phyloP scores from a whole-genome alignment of 257 asterid species.

The Gentiana macrophylla region DNA sequence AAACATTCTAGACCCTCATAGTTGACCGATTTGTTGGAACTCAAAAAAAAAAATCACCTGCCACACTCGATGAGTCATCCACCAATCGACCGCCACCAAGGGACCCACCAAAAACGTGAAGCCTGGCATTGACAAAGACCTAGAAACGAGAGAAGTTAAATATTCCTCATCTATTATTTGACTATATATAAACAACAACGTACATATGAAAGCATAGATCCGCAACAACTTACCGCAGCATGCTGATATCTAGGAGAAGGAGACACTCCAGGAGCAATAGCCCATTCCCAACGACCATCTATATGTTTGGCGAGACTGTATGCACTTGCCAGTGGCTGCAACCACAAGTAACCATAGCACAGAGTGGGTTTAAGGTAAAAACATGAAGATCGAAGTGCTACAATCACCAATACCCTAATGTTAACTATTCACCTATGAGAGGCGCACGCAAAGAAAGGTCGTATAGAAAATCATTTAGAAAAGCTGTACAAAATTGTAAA shows the following conservation, averaged over 20 bases:
- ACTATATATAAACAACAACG: background rate
- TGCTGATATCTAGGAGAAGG: constrained; percentile 99
- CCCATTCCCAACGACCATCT: constrained; percentile 99
- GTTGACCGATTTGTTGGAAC: background rate
- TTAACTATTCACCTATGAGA: too few species aligned
- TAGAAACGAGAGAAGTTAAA: constrained; percentile 17
- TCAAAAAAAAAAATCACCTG: constrained; percentile 40
- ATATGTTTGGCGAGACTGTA: constrained; percentile 98
- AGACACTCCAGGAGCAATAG: constrained; percentile 99
- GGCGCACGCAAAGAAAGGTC: too few species aligned
- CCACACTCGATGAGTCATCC: constrained; percentile 97
- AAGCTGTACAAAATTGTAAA: too few species aligned
- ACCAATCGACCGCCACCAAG: constrained; percentile 99
- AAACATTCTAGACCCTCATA: background rate
- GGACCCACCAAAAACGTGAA: constrained; percentile 99
- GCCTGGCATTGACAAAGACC: constrained; percentile 98
- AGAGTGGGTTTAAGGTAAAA: background rate
- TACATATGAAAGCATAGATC: background rate
- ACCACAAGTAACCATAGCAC: constrained; percentile 2
- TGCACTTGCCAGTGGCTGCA: constrained; percentile 95
- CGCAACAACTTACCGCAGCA: constrained; percentile 70
- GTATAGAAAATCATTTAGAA: too few species aligned
- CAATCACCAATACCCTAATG: background rate
- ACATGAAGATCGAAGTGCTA: background rate
- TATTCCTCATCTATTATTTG: constrained; percentile 3